Evolutionary conservation across 768 basidiomycete genomes (phyloP), one percentile per base, ranked within the genome.

Genomic region (Macrolepiota albuminosa): DNA sequence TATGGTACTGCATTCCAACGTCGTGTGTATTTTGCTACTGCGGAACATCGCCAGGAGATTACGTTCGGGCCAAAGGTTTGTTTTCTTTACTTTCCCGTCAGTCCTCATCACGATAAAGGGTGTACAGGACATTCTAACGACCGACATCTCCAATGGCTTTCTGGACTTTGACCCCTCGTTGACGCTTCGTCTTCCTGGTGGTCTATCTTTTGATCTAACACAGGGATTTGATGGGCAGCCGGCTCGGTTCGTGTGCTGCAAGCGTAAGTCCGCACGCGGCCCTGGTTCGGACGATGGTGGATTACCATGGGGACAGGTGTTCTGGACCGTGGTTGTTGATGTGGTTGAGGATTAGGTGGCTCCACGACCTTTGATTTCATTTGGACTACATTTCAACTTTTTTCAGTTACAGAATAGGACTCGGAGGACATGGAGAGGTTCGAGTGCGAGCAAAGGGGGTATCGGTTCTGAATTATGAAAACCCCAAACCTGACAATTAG

Each of bases 141-240:
- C 82, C 9, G 92, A 94, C 68, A 95, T 95, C 65, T 93, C 90
- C 70, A 93, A 94, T 69, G 89, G 91, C 8, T 95, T 90, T 68
- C 79, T 93, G 55, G 82, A 84, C 56, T 93, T 93, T 68, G 76
- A 74, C 47, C 88, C 84, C 7, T 76, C 76, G 21, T 78, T 91
- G 42, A 78, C 84, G 29, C 76, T 95, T 3, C 82, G 84, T 31
- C 78, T 98, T 2, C 94, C 95, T 0, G 93, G 89, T 10, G 90
- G 92, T 0, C 72, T 96, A 24, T 82, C 82, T 0, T 93, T 97
- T 67, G 90, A 93, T 69, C 73, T 97, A 40, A 81, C 89, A 70
- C 78, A 82, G 65, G 96, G 96, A 68, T 98, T 95, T 95, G 93
- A 96, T 65, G 90, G 92, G 24, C 94, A 95, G 72, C 93, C 91